Evolutionary conservation across 495 filamentous ascomycete species (phyloP), one percentile per base, ranked within the genome.

Genomic region (Penicillium cinerascens): DNA sequence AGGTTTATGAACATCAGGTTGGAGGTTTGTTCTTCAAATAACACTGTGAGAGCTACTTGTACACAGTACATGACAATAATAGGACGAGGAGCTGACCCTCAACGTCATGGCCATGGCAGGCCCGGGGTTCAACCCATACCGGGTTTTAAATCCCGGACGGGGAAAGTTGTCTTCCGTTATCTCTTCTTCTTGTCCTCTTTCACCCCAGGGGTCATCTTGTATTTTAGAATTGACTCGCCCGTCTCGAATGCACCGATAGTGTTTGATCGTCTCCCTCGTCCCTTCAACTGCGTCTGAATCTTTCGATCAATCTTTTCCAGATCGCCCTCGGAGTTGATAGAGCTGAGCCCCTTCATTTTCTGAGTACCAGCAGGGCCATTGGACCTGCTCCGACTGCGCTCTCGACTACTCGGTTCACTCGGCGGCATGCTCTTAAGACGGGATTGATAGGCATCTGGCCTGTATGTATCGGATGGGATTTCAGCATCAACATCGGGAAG

Each of bases 401-500:
- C 85, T 13, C 86, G 74, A 49, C 81, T 87, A 3, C 55, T 58
- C 6, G 76, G 68, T 39, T 65, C 54, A 50, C 39, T 68, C 22
- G 51, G 64, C 11, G 52, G 62, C 47, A 69, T 67, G 45, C 59
- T 62, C 55, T 68, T 69, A 17, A 65, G 51, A 3, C 38, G 43
- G 23, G 65, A 70, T 35, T 69, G 66, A 53, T 68, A 66, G 38
- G 63, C 59, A 58, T 69, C 67, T 18, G 65, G 61, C 16, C 67
- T 65, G 62, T 45, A 69, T 65, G 47, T 56, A 81, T 83, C 1
- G 86, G 87, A 54, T 76, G 76, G 0, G 75, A 95, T 85, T 2
- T 79, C 79, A 5, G 84, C 72, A 59, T 95, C 88, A 63, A 95
- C 93, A 62, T 96, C 91, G 1, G 89, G 87, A 66, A 91, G 92